These are phyloP conservation scores for Epichloe glyceriae DNA, from an alignment of 2,329 filamentous ascomycete genomes.

Conservation along the genomic window DNA sequence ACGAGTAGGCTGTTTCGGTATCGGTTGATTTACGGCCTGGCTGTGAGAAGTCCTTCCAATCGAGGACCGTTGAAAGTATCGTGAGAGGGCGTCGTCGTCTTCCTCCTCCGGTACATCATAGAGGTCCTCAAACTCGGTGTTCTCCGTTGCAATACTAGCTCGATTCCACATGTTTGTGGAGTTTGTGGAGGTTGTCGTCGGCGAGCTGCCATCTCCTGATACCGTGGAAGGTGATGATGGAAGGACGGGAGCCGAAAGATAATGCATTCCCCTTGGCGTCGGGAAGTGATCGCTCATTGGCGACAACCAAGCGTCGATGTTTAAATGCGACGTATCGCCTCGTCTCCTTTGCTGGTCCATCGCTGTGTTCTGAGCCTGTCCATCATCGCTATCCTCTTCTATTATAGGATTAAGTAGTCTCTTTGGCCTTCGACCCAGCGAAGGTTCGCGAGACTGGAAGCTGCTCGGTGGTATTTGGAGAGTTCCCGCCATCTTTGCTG, in stretches of 20 bases:
- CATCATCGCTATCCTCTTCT: conserved; percentile 38
- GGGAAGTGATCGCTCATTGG: conserved; percentile 55
- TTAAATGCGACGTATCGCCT: conserved; percentile 28
- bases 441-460: conserved; percentile 35
- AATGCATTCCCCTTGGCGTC: conserved; percentile 55
- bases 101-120: conserved; percentile 82
- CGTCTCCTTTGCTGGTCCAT: conserved; percentile 14
- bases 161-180: conserved; percentile 50
- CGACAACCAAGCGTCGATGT: conserved; percentile 45
- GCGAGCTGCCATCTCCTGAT: conserved; percentile 40
- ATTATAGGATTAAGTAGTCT: conserved; percentile 53
- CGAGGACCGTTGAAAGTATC: conserved; percentile 14
- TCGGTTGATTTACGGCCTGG: conserved; percentile 24
- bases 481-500: conserved; percentile 31
- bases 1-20: conserved; percentile 25
- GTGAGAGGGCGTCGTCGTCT: conserved; percentile 20
- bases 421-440: conserved; percentile 42
- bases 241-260: conserved; percentile 48
- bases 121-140: conserved; percentile 70
- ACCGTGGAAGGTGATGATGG: conserved; percentile 46
- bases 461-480: conserved; percentile 11
- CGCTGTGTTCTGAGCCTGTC: conserved; percentile 11
- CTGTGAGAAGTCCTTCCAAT: conserved; percentile 24
- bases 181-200: conserved; percentile 38
- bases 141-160: conserved; percentile 48